phyloP scores from a whole-genome alignment of 192 early-diverging fungal species.

The Rhizophagus clarus region DNA sequence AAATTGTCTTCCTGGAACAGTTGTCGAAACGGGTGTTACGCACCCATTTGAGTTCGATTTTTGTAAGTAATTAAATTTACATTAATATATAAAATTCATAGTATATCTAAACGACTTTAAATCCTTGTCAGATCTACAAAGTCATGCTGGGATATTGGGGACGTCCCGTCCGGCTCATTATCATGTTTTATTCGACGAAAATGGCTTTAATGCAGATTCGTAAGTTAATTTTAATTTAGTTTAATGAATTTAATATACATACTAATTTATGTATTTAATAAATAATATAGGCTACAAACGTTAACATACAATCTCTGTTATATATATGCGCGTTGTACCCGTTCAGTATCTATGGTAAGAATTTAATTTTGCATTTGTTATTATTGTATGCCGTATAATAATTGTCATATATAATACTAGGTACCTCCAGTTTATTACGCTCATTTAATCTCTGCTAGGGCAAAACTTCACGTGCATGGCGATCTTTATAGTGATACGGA shows the following conservation, averaged over 20 bases:
- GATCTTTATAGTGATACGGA: conserved; percentile 53
- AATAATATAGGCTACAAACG: conserved; percentile 63
- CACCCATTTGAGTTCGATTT: conserved; percentile 89
- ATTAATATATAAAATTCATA: not conserved
- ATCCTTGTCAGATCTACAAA: conserved; percentile 59
- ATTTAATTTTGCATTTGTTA: not conserved
- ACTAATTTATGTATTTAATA: not conserved
- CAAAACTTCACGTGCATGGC: conserved; percentile 78
- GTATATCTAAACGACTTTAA: not conserved
- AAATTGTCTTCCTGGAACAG: conserved; percentile 84
- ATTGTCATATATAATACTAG: not conserved
- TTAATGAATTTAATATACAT: not conserved
- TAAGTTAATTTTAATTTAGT: not conserved
- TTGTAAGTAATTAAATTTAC: conserved; percentile 43
- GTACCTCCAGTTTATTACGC: conserved; percentile 93
- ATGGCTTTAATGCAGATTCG: conserved; percentile 71
- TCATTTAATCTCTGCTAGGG: conserved; percentile 81
- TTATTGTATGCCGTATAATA: not conserved
- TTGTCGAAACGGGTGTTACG: conserved; percentile 69
- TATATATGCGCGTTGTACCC: conserved; percentile 84
- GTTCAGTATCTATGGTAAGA: conserved; percentile 73
- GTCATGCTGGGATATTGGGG: conserved; percentile 90
- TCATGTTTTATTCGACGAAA: conserved; percentile 88
- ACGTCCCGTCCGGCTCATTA: conserved; percentile 93
- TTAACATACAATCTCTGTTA: conserved; percentile 93